Percentiles rank a stretch among this genome's conserved stretches.
phyloP scores from a whole-genome alignment of 2,329 filamentous ascomycete genomes.

The Alternaria angustiovoidea region DNA sequence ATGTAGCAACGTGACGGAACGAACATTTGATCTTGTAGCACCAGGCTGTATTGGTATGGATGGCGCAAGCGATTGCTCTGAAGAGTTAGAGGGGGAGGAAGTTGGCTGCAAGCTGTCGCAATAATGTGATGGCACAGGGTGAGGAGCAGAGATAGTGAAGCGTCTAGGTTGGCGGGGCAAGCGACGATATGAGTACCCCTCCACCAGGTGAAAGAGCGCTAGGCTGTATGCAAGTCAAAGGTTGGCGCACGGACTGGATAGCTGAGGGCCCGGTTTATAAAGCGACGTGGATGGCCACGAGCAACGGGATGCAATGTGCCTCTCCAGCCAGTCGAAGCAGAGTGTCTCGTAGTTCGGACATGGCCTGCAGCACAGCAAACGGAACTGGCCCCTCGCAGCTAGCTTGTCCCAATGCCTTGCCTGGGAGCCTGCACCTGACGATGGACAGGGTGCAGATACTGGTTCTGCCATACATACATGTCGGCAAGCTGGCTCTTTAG shows the following conservation, averaged over 20 bases:
- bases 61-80: slow-evolving; percentile 35
- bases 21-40: slow-evolving; percentile 50
- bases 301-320: slow-evolving; percentile 16
- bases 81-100: slow-evolving; percentile 21
- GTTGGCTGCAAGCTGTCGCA: slow-evolving; percentile 25
- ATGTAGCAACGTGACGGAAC: slow-evolving; percentile 50
- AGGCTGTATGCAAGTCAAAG: slow-evolving; percentile 21
- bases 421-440: slow-evolving; percentile 19
- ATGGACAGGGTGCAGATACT: slow-evolving; percentile 14
- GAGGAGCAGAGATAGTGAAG: slow-evolving; percentile 36
- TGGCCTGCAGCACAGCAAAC: slow-evolving; percentile 19
- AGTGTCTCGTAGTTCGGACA: slow-evolving; percentile 20
- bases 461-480: slow-evolving; percentile 18
- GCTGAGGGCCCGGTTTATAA: slow-evolving; percentile 17
- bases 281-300: slow-evolving; percentile 16
- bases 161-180: slow-evolving; percentile 42
- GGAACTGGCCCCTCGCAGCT: slow-evolving; percentile 10
- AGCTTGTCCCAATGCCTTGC: slow-evolving; percentile 11
- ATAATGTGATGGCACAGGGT: slow-evolving; percentile 21
- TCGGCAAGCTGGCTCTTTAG: slow-evolving; percentile 28
- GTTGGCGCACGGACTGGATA: slow-evolving; percentile 28
- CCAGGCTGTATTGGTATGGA: slow-evolving; percentile 35
- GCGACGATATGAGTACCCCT: slow-evolving; percentile 41
- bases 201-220: slow-evolving; percentile 42
- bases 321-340: slow-evolving; percentile 19